Evolutionary conservation across 1,284 basidiomycete species (phyloP).

Genomic region (Trichosporon inkin): DNA sequence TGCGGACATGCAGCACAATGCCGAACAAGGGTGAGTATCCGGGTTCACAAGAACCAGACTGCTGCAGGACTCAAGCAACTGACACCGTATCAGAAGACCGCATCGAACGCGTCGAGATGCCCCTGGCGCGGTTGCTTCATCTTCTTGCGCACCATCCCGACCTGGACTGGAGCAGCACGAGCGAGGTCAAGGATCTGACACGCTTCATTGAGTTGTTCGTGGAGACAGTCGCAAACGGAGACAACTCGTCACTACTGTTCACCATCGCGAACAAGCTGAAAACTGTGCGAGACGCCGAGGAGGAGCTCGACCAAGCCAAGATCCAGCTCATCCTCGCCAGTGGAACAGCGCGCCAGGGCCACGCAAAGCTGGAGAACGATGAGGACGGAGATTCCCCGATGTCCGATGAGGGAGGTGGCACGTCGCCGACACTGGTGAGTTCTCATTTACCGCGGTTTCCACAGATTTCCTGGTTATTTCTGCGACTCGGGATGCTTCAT

Average conservation of each 20-base stretch:
- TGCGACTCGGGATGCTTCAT: too few species aligned
- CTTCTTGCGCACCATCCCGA: constrained; percentile 83
- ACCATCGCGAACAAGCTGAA: constrained; percentile 79
- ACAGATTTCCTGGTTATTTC: neutral
- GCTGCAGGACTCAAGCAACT: neutral
- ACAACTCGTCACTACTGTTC: constrained; percentile 78
- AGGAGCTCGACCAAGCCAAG: constrained; percentile 22
- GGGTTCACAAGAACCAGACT: neutral
- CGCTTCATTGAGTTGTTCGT: constrained; percentile 90
- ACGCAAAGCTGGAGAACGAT: constrained; percentile 56
- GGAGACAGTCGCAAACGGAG: constrained; percentile 64
- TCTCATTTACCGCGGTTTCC: neutral
- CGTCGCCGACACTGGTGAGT: constrained; percentile 18
- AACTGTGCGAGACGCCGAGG: constrained; percentile 61
- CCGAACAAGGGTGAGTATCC: neutral
- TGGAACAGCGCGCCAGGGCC: constrained; percentile 44
- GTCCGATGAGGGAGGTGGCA: neutral
- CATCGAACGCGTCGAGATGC: constrained; percentile 68
- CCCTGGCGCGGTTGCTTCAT: constrained; percentile 80
- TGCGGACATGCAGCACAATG: neutral
- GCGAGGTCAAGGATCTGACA: constrained; percentile 65
- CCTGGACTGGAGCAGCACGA: constrained; percentile 47
- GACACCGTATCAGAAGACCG: constrained; percentile 53
- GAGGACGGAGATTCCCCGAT: constrained; percentile 54
- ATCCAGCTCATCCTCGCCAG: constrained; percentile 7